Evolutionary conservation across 2,329 filamentous ascomycete species (phyloP).

Genomic region (Trichoderma sp.): DNA sequence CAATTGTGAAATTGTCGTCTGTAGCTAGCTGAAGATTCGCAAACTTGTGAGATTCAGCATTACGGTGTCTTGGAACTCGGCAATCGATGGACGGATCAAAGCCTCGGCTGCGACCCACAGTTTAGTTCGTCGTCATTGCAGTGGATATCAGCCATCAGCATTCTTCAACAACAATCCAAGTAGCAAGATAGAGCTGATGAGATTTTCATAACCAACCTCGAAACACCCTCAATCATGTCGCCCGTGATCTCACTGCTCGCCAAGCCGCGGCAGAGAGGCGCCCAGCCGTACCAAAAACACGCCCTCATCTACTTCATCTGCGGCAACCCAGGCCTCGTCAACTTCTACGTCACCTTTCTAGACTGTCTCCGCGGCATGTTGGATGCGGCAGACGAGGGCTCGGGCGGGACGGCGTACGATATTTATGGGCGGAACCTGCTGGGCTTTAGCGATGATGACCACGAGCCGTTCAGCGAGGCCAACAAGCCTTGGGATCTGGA

Average conservation of each 20-base stretch:
- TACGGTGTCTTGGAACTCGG: neutral
- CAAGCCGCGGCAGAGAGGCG: constrained; percentile 29
- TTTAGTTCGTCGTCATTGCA: neutral
- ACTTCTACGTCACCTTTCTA: constrained; percentile 73
- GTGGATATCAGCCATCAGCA: neutral
- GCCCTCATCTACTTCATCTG: constrained; percentile 72
- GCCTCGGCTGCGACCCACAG: constrained; percentile 12
- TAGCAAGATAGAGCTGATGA: neutral
- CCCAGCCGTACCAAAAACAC: constrained; percentile 33
- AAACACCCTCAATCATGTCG: constrained; percentile 30
- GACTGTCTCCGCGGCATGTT: constrained; percentile 59
- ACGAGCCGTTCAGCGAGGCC: constrained; percentile 48
- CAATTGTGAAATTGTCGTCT: neutral
- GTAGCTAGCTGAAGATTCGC: neutral
- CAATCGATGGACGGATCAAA: neutral
- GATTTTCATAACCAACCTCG: neutral
- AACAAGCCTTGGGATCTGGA: constrained; percentile 57
- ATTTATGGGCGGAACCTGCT: constrained; percentile 62
- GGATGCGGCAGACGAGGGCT: constrained; percentile 41
- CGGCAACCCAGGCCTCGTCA: constrained; percentile 76
- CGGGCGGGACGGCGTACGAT: constrained; percentile 48
- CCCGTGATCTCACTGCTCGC: constrained; percentile 41
- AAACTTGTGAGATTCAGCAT: neutral
- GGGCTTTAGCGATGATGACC: constrained; percentile 61
- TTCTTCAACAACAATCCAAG: neutral